Evolutionary conservation across 225 moss, liverwort and hornwort species (phyloP).

Genomic region (Marchantia paleacea): DNA sequence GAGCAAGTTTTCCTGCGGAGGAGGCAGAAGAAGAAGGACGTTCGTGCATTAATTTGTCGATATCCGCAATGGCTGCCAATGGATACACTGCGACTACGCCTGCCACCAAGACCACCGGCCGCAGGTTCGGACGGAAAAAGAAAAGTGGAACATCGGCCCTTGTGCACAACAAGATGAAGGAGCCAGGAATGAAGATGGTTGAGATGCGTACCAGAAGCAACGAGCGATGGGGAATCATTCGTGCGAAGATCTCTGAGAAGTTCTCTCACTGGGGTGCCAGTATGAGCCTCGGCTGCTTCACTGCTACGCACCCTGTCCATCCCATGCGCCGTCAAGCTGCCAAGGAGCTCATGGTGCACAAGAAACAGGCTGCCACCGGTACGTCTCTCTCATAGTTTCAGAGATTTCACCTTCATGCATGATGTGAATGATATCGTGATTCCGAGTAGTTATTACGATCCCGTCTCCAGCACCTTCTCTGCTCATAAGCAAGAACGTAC

Average conservation of each 20-base stretch:
- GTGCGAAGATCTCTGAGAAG: slow-evolving; percentile 59
- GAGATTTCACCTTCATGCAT: too few species aligned
- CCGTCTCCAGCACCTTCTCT: too few species aligned
- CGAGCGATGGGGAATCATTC: slow-evolving; percentile 41
- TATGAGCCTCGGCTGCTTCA: slow-evolving; percentile 52
- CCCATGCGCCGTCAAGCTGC: slow-evolving; percentile 67
- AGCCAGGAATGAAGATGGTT: slow-evolving; percentile 21
- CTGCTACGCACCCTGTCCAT: slow-evolving; percentile 59
- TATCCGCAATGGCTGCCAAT: too few species aligned
- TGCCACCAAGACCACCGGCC: neutral
- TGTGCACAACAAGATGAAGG: slow-evolving; percentile 21
- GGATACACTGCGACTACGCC: neutral
- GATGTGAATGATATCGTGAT: neutral
- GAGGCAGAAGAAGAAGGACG: too few species aligned
- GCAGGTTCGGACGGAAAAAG: slow-evolving; percentile 17
- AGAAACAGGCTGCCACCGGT: slow-evolving; percentile 62
- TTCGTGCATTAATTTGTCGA: too few species aligned
- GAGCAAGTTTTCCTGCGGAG: too few species aligned
- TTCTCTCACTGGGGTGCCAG: slow-evolving; percentile 50
- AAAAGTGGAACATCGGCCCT: slow-evolving; percentile 21
- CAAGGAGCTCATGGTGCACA: slow-evolving; percentile 45
- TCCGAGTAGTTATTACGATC: neutral
- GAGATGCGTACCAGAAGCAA: slow-evolving; percentile 51
- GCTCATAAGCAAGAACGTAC: too few species aligned
- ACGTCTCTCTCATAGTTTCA: slow-evolving; percentile 31